Conservation (phyloP, 1,284 basidiomycete species). For the Grifola frondosa region DNA sequence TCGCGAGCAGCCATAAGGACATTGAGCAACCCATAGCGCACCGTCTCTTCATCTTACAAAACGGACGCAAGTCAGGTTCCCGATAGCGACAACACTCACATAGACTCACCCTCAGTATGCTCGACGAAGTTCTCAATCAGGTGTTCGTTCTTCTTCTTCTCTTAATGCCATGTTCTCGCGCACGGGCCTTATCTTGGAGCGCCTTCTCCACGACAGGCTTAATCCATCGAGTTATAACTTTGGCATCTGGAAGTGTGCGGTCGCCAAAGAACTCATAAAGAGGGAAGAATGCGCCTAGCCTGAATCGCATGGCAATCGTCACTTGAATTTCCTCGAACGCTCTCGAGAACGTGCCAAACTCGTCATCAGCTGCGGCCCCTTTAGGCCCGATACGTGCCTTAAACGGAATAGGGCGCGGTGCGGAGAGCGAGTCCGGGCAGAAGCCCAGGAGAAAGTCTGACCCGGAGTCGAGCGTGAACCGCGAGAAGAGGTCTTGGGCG, state of each 20-base stretch:
- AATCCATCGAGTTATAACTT: slow-evolving; percentile 34
- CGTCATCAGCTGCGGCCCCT: slow-evolving; percentile 4
- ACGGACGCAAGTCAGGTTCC: background rate
- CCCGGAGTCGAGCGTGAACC: slow-evolving; percentile 39
- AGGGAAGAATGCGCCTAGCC: slow-evolving; percentile 34
- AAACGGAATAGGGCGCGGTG: slow-evolving; percentile 28
- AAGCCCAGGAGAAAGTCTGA: slow-evolving; percentile 39
- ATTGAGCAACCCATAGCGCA: slow-evolving; percentile 37
- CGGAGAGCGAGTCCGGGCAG: slow-evolving; percentile 30
- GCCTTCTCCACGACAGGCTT: slow-evolving; percentile 43
- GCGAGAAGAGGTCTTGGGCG: slow-evolving; percentile 30
- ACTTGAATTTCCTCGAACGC: slow-evolving; percentile 41
- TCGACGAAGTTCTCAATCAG: slow-evolving; percentile 38
- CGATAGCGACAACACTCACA: background rate
- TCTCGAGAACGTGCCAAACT: slow-evolving; percentile 34
- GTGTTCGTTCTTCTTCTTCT: slow-evolving; percentile 20
- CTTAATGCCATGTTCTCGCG: slow-evolving; percentile 8
- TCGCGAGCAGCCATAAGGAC: slow-evolving; percentile 38
- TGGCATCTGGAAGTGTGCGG: slow-evolving; percentile 29
- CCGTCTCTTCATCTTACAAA: slow-evolving; percentile 10
- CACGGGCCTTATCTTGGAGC: slow-evolving; percentile 26
- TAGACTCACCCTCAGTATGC: slow-evolving; percentile 21
- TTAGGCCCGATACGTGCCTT: slow-evolving; percentile 11
- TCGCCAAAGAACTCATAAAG: slow-evolving; percentile 35
- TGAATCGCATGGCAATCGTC: slow-evolving; percentile 29